phyloP scores from a whole-genome alignment of 352 stramenopile genomes.

The Elongisporangium undulatum region DNA sequence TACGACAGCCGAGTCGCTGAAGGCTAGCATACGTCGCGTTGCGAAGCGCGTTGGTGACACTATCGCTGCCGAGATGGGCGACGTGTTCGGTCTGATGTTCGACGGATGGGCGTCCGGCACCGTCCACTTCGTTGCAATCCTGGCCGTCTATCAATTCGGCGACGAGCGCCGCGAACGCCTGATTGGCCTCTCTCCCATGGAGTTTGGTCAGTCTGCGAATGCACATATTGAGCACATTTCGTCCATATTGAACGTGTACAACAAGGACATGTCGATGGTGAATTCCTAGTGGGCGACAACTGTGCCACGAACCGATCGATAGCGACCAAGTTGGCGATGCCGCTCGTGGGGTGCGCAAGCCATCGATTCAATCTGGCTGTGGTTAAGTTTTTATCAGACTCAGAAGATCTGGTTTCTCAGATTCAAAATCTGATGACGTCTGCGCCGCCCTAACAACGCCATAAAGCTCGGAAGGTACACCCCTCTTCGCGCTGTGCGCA shows the following conservation, averaged over 20 bases:
- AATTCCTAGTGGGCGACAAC: conserved; percentile 7
- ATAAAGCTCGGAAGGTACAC: conserved; percentile 6
- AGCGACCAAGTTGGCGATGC: conserved; percentile 1
- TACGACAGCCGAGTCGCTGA: conserved; percentile 6
- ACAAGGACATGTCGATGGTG: conserved; percentile 1
- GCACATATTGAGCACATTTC: conserved; percentile 5
- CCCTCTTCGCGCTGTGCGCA: conserved; percentile 1
- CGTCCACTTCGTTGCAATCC: conserved; percentile 10
- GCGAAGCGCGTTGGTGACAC: conserved; percentile 1
- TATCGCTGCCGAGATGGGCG: conserved; percentile 9
- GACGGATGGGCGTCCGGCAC: conserved; percentile 9
- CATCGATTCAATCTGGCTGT: conserved; percentile 4
- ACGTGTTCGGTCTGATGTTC: conserved; percentile 13
- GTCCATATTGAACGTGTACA: conserved; percentile 3
- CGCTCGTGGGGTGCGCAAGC: conserved; percentile 1
- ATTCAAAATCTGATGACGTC: conserved; percentile 9
- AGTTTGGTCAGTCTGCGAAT: conserved; percentile 7
- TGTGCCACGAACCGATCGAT: conserved; percentile 4
- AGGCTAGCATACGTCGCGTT: conserved; percentile 7
- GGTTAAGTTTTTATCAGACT: conserved; percentile 7
- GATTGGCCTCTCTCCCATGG: conserved; percentile 6
- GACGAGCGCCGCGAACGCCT: conserved; percentile 2
- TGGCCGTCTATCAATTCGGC: conserved; percentile 6
- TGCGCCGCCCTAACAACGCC: conserved; percentile 5
- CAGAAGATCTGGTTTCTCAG: conserved; percentile 5